Conservation (phyloP, 2,329 filamentous ascomycete species). For the Xylaria sp. region DNA sequence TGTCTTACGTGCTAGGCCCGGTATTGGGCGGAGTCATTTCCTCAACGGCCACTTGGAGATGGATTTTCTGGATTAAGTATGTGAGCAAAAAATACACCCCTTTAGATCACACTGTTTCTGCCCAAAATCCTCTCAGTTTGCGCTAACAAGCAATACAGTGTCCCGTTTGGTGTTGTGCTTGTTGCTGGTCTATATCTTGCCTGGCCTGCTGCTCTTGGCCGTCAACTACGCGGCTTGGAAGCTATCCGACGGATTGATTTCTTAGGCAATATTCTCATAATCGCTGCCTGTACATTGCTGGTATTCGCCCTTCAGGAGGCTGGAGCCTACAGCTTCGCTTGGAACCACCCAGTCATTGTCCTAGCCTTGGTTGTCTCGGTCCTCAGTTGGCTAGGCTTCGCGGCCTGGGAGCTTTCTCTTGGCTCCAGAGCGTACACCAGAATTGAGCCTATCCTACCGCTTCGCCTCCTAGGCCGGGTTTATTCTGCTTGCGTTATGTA, state of each 20-base stretch:
- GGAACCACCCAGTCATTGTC: constrained; percentile 63
- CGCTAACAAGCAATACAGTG: constrained; percentile 49
- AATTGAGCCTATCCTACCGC: constrained; percentile 66
- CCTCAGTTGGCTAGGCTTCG: constrained; percentile 60
- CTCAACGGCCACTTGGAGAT: constrained; percentile 64
- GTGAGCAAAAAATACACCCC: constrained; percentile 35
- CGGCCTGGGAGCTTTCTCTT: constrained; percentile 62
- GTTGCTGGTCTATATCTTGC: constrained; percentile 59
- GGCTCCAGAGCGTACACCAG: constrained; percentile 48
- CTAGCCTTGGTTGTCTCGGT: constrained; percentile 58
- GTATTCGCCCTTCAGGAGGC: constrained; percentile 68
- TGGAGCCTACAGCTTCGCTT: constrained; percentile 61
- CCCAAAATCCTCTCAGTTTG: not conserved
- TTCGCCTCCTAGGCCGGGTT: constrained; percentile 58
- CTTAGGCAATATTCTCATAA: constrained; percentile 60
- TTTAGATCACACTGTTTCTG: not conserved
- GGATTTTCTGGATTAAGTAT: constrained; percentile 71
- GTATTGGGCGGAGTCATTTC: constrained; percentile 67
- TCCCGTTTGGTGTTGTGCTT: constrained; percentile 60
- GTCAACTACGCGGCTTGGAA: constrained; percentile 51
- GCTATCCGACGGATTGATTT: constrained; percentile 63
- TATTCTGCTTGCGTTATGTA: constrained; percentile 63
- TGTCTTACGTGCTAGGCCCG: constrained; percentile 68
- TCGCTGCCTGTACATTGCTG: constrained; percentile 63
- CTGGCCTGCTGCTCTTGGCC: constrained; percentile 55